Conservation (phyloP, 768 basidiomycete species). For the Leccinum uliginosum region DNA sequence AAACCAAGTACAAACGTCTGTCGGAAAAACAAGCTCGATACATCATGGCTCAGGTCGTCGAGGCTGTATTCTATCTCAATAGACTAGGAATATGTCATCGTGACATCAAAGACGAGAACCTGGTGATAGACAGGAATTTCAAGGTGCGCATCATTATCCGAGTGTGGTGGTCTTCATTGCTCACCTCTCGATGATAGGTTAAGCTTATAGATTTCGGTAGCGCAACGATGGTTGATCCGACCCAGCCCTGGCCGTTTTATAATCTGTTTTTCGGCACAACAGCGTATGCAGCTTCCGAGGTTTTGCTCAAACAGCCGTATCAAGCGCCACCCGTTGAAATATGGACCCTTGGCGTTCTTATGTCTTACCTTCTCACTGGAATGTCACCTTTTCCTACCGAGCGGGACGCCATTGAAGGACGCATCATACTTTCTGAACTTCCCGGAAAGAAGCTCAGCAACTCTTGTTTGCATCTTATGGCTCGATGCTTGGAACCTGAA, state of each 20-base stretch:
- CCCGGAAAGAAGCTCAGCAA: slow-evolving; percentile 37
- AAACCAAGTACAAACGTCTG: slow-evolving; percentile 72
- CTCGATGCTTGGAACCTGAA: slow-evolving; percentile 79
- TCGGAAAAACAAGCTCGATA: slow-evolving; percentile 74
- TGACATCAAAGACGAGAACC: slow-evolving; percentile 96
- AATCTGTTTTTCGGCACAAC: slow-evolving; percentile 88
- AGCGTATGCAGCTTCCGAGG: slow-evolving; percentile 94
- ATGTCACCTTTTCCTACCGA: slow-evolving; percentile 90
- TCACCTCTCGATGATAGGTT: slow-evolving; percentile 46
- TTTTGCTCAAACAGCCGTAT: slow-evolving; percentile 82
- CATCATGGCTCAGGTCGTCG: slow-evolving; percentile 85
- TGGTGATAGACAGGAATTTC: slow-evolving; percentile 71
- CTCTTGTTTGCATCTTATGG: slow-evolving; percentile 59
- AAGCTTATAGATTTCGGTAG: slow-evolving; percentile 97
- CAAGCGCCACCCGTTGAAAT: slow-evolving; percentile 93
- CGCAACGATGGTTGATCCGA: slow-evolving; percentile 69
- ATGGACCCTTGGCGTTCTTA: slow-evolving; percentile 93
- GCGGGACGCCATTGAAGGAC: slow-evolving; percentile 69
- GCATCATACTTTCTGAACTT: slow-evolving; percentile 47
- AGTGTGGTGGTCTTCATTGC: not conserved
- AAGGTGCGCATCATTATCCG: slow-evolving; percentile 41
- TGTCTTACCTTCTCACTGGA: slow-evolving; percentile 92
- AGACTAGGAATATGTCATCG: slow-evolving; percentile 85
- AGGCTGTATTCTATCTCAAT: slow-evolving; percentile 79
- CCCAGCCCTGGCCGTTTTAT: slow-evolving; percentile 60